These are phyloP conservation scores for Gyromitra esculenta DNA, from an alignment of 2,329 filamentous ascomycete genomes.

Conservation along the genomic window DNA sequence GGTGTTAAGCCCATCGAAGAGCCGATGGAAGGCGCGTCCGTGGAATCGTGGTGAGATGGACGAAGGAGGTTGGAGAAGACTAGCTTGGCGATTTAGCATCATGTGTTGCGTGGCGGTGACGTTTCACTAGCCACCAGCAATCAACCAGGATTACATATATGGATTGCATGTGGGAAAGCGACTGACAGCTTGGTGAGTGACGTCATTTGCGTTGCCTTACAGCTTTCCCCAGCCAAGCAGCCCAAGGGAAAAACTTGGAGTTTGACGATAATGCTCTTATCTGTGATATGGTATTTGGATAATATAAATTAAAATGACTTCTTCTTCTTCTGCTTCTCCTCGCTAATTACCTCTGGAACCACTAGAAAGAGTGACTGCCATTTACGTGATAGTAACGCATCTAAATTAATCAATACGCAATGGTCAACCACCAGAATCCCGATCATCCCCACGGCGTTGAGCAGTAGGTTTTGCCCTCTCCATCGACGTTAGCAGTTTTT, in stretches of 20 bases:
- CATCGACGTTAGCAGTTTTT: background rate
- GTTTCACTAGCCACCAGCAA: constrained; percentile 39
- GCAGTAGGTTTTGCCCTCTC: constrained; percentile 27
- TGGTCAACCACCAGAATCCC: constrained; percentile 28
- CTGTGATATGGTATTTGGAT: constrained; percentile 15
- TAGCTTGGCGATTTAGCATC: constrained; percentile 48
- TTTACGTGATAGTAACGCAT: constrained; percentile 12
- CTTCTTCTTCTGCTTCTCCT: background rate
- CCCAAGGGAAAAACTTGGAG: constrained; percentile 14
- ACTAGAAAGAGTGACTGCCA: constrained; percentile 1
- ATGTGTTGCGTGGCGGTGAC: constrained; percentile 37
- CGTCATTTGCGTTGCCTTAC: constrained; percentile 26
- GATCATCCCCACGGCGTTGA: constrained; percentile 33
- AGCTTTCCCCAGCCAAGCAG: constrained; percentile 3
- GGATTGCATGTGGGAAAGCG: background rate
- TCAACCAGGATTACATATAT: constrained; percentile 3
- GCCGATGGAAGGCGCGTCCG: constrained; percentile 43
- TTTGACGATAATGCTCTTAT: constrained; percentile 14
- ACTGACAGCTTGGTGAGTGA: constrained; percentile 22
- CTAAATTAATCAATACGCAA: constrained; percentile 1
- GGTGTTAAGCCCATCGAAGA: constrained; percentile 44
- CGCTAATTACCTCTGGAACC: background rate
- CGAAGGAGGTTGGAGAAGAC: constrained; percentile 52
- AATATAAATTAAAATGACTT: constrained; percentile 27
- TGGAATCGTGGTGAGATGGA: constrained; percentile 50